Evolutionary conservation across 2,329 filamentous ascomycete genomes (phyloP), one percentile per base, ranked within the genome.

Genomic region (Calonectria pseudoturangicola): DNA sequence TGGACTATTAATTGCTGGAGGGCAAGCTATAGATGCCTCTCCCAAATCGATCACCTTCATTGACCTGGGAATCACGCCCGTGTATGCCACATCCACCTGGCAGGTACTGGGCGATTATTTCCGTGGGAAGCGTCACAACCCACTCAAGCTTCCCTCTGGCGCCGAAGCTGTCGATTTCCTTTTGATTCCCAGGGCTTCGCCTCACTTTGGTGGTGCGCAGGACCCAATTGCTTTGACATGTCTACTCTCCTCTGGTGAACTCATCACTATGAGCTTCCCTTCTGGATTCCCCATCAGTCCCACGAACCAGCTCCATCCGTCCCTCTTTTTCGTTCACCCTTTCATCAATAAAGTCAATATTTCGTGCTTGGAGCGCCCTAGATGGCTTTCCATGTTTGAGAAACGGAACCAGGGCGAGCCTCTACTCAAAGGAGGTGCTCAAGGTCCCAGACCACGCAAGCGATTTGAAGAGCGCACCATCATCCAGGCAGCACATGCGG

Each of bases 361-460:
- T n/a, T 90, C 94, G 12, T 90, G 91, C 15, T 87, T 98, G 13
- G 93, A 95, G 60, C 91, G 97, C 33, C 92, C 92, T 9, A 90
- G 93, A 75, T 99, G 97, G 97, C 89, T 98, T 16, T 94, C 95
- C 4, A 93, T 98, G 92, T 91, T 92, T n/a, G 97, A 98, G 83
- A 93, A 91, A 75, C 91, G 96, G 47, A 90, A 92, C 51, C 92
- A 94, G 78, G 96, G 96, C 0, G 95, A 96, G 50, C 89, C 89
- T 12, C 88, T 99, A 45, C 84, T 98, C 2, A 91, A 91, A 75
- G 97, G 97, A 68, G 97, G 97, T 9, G 93, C 92, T 2, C 93
- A 94, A 81, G 93, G 90, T 2, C 88, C 89, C 6, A 91, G 92
- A 74, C 91, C 92, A 8, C 86, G 94, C 48, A 94, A 95, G 79